Evolutionary conservation across 768 basidiomycete species (phyloP), one percentile per base, ranked within the genome.

Genomic region (Boletus subcaerulescens): DNA sequence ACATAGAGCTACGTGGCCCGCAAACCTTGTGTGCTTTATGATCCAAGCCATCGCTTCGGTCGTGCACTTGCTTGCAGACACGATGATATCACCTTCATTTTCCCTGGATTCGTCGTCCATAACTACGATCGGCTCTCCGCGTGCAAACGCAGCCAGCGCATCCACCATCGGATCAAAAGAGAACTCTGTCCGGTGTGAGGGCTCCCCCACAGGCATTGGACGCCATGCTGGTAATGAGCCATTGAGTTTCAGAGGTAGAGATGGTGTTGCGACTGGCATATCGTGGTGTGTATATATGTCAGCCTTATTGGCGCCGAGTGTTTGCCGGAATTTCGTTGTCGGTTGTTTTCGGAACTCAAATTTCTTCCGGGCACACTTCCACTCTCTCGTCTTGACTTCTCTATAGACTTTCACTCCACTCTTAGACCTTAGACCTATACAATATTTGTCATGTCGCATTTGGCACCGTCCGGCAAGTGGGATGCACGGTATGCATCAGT

Each of bases 1-100:
- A 33, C 17, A 41, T 18, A 15, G 31, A 41, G 13, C 41, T 13
- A n/a, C 9, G 38, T 14, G 7, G 29, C 38, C 31, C 22, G 71
- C 82, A 55, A 48, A 95, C 96, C 93, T 97, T 0, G 93, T 92
- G 69, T 95, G 87, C 66, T 89, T 89, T 69, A 99, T 94, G 82
- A 99, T 89, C 93, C 93, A 99, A 1, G 97, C 96, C 97, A 99
- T 98, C 67, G 94, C 91, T 72, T 98, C 91, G 2, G 93, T 91
- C 38, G 94, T 93, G 60, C 91, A 86, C 48, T 85, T 81, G 24
- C 79, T 78, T 3, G 85, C 97, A 14, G 96, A 85, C 65, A 93
- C 88, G 67, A 98, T 93, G 54, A 99, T 75, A 71, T 99, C 97
- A 3, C 97, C 96, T 69, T 99, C 97, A 69, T 99, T 99, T 75